Conservation (phyloP, 352 stramenopile genomes). For the Phytopythium chamaehyphon region DNA sequence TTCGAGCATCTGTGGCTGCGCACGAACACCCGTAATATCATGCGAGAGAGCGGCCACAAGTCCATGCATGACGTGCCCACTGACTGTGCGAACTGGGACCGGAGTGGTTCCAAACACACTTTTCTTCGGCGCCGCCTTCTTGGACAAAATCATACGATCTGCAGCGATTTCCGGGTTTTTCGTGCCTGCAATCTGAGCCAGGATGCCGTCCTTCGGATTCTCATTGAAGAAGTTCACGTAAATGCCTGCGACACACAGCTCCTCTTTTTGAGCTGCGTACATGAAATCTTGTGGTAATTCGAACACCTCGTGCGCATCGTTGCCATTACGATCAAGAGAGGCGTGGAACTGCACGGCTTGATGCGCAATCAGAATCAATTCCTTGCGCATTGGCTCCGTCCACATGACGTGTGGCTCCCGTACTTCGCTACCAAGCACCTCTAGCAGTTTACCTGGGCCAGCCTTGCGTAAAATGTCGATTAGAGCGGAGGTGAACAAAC, state of each 20-base stretch:
- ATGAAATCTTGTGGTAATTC: conserved; percentile 71
- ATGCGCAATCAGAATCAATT: conserved; percentile 63
- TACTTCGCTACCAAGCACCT: conserved; percentile 68
- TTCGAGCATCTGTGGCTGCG: conserved; percentile 64
- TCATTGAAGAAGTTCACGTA: conserved; percentile 90
- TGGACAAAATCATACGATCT: conserved; percentile 7
- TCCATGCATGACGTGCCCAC: conserved; percentile 70
- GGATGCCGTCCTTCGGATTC: conserved; percentile 67
- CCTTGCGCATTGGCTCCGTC: conserved; percentile 78
- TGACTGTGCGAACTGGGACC: conserved; percentile 39
- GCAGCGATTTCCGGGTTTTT: conserved; percentile 23
- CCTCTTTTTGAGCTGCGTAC: conserved; percentile 78
- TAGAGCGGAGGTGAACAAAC: conserved; percentile 70
- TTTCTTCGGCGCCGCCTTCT: conserved; percentile 31
- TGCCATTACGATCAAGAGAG: conserved; percentile 43
- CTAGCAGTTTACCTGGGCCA: conserved; percentile 61
- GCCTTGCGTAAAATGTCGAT: conserved; percentile 67
- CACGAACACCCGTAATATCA: conserved; percentile 68
- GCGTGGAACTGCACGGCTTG: conserved; percentile 72
- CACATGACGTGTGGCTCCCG: conserved; percentile 85
- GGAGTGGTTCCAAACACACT: conserved; percentile 13
- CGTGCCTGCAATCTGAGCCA: conserved; percentile 72
- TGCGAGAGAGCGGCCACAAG: conserved; percentile 63
- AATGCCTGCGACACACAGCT: conserved; percentile 81
- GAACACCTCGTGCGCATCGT: conserved; percentile 69